Evolutionary conservation across 2,329 filamentous ascomycete genomes (phyloP), one percentile per base, ranked within the genome.

Genomic region (Colletotrichum horii): DNA sequence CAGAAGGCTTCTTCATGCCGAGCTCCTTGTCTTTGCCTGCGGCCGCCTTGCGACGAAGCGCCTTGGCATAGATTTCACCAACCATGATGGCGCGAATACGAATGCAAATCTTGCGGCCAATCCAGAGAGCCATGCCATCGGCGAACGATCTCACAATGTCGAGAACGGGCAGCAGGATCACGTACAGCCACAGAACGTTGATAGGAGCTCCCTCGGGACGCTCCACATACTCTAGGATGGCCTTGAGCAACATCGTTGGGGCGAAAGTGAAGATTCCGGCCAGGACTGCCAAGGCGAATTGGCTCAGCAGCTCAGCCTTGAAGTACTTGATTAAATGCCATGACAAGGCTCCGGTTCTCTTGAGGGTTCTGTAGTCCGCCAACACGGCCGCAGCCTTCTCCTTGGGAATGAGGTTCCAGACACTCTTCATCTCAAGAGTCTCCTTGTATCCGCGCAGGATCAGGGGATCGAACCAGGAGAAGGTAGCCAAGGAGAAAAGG

Each of bases 31-130:
- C 96, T 48, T 89, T 90, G 22, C 93, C 91, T 11, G 96, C 93
- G 26, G 95, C 93, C 22, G 96, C 96, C 84, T 98, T 98, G 79
- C 97, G 93, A 78, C 97, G 93, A 22, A 99, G 89, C 2, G 97
- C 95, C 86, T 99, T 99, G 73, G 96, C 95, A 83, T 99, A 99
- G 62, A 99, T 97, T 81, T 99, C 97, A 71, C 97, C 97, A 78
- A 99, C 95, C 77, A 99, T 96, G 81, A 99, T 97, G 66, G 97
- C 96, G 77, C 96, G 94, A 58, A 98, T 89, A 77, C 95, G 94
- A 80, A 99, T 96, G 85, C 96, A 98, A 77, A 98, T 94, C 84
- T 96, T 98, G 71, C 97, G 94, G 19, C 97, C 97, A 75, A 98
- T 94, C 94, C 95, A 99, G 0, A 99, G 89, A 11, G 95, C 95